Evolutionary conservation across 768 basidiomycete genomes (phyloP).

Genomic region (Trametes cinnabarina): DNA sequence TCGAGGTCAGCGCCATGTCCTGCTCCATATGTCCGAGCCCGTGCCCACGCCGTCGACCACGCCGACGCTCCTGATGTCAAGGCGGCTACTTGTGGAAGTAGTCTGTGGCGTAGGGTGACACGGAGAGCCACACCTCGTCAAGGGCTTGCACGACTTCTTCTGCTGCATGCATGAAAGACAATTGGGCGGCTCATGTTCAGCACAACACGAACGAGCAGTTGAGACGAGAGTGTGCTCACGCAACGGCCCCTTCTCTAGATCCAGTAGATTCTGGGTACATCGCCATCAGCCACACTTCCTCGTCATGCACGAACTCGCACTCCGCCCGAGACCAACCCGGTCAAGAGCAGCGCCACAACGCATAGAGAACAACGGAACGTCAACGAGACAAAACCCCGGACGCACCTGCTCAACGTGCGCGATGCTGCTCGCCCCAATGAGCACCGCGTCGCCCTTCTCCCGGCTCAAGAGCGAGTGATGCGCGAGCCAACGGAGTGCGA

Average conservation of each 20-base stretch:
- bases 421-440: conserved; percentile 63
- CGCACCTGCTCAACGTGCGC: conserved; percentile 53
- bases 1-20: too few relatives aligned
- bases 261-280: conserved; percentile 43
- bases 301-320: not conserved
- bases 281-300: not conserved
- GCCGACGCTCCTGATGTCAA: too few relatives aligned
- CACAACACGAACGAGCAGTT: too few relatives aligned
- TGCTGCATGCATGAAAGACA: conserved; percentile 28
- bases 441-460: conserved; percentile 48
- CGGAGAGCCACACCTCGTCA: conserved; percentile 50
- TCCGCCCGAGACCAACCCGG: too few relatives aligned
- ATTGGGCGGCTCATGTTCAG: too few relatives aligned
- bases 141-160: conserved; percentile 52
- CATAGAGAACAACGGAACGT: too few relatives aligned
- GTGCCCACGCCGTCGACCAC: too few relatives aligned
- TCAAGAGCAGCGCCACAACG: too few relatives aligned
- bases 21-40: too few relatives aligned
- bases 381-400: too few relatives aligned
- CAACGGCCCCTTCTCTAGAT: conserved; percentile 51
- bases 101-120: conserved; percentile 38
- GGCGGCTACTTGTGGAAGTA: conserved; percentile 9
- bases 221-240: conserved; percentile 13
- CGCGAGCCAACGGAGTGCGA: conserved; percentile 45
- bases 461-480: conserved; percentile 49